These are phyloP conservation scores for Zygotorulaspora chibaensis DNA, from an alignment of 805 yeast species.

Conservation along the genomic window DNA sequence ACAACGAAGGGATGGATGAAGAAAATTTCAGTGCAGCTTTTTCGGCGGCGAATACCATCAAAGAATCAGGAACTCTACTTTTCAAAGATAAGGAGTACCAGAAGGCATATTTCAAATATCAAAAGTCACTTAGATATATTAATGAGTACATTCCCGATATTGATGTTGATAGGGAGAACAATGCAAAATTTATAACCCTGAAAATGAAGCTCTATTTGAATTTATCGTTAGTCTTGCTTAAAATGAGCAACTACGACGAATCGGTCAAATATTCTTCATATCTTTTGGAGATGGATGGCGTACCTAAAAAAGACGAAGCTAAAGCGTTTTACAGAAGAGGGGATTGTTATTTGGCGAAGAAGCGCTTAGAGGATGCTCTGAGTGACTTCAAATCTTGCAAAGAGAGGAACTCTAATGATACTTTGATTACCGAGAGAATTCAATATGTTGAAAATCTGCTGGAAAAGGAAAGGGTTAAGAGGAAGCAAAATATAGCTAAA, in stretches of 20 bases:
- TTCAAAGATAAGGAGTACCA: slow-evolving; percentile 49
- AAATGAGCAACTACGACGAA: slow-evolving; percentile 45
- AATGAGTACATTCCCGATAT: slow-evolving; percentile 69
- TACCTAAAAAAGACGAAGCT: slow-evolving; percentile 43
- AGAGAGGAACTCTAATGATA: slow-evolving; percentile 46
- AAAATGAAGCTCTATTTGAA: slow-evolving; percentile 46
- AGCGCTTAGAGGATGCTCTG: slow-evolving; percentile 48
- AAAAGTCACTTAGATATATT: slow-evolving; percentile 61
- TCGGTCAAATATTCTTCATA: slow-evolving; percentile 53
- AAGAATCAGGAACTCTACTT: slow-evolving; percentile 60
- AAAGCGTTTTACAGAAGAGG: slow-evolving; percentile 60
- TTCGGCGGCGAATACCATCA: slow-evolving; percentile 51
- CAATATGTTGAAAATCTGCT: slow-evolving; percentile 39
- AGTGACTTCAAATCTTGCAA: slow-evolving; percentile 44
- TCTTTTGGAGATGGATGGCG: slow-evolving; percentile 48
- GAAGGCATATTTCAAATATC: slow-evolving; percentile 59
- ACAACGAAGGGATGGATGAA: slow-evolving; percentile 54
- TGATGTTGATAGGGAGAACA: slow-evolving; percentile 53
- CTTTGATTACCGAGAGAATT: slow-evolving; percentile 44
- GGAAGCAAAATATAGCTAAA: slow-evolving; percentile 55
- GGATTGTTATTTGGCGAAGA: slow-evolving; percentile 40
- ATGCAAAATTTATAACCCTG: slow-evolving; percentile 43
- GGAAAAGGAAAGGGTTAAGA: slow-evolving; percentile 44
- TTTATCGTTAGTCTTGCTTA: slow-evolving; percentile 51
- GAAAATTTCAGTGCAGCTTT: slow-evolving; percentile 52